phyloP scores from a whole-genome alignment of 257 asterid species.

The Solanum bulbocastanum region DNA sequence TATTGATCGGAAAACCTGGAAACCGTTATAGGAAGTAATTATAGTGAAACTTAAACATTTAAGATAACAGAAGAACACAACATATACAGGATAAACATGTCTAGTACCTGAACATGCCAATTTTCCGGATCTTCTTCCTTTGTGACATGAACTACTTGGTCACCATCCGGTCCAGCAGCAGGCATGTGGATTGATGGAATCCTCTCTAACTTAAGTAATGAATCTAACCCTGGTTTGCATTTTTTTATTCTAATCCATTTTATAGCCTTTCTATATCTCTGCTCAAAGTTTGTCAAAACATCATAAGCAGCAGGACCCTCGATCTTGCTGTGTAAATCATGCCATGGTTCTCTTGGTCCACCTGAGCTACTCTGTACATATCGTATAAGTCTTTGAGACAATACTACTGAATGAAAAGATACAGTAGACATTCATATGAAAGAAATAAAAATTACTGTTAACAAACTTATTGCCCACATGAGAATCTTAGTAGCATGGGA shows the following conservation, averaged over 20 bases:
- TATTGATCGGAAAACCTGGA: constrained; percentile 89
- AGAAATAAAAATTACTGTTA: neutral
- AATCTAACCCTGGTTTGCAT: constrained; percentile 60
- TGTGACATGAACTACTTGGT: constrained; percentile 58
- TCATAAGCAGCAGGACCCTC: constrained; percentile 99
- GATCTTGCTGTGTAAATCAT: constrained; percentile 86
- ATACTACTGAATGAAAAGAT: neutral
- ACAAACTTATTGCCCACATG: neutral
- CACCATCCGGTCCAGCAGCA: constrained; percentile 37
- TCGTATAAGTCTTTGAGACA: neutral
- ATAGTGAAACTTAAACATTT: neutral
- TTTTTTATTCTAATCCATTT: constrained; percentile 73
- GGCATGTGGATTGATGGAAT: constrained; percentile 89
- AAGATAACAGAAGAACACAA: neutral
- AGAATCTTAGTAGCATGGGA: neutral
- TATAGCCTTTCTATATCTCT: constrained; percentile 79
- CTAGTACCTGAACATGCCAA: constrained; percentile 88
- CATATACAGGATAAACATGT: neutral
- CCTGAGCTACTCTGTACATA: neutral
- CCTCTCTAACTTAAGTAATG: constrained; percentile 67
- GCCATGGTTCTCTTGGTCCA: constrained; percentile 95
- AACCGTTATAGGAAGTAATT: neutral
- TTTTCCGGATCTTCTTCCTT: constrained; percentile 69
- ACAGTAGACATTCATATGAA: neutral
- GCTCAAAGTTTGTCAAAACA: constrained; percentile 91